These are phyloP conservation scores for Microbotryomycetes sp. DNA, from an alignment of 1,284 basidiomycete genomes.

Conservation along the genomic window DNA sequence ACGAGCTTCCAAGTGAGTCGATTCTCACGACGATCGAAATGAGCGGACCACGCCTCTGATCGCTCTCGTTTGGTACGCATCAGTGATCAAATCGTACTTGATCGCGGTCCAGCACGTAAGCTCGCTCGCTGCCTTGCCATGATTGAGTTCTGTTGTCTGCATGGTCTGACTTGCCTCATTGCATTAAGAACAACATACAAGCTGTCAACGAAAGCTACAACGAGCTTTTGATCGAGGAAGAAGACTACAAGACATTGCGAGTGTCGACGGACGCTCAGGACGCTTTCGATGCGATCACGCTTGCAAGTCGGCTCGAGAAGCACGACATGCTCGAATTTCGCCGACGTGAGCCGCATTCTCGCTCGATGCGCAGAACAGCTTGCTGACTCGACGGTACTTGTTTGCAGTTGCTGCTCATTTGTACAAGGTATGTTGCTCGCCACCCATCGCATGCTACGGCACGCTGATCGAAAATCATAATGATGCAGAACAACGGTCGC, in stretches of 20 bases:
- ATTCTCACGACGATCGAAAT: too few species aligned
- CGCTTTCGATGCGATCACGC: slow-evolving; percentile 87
- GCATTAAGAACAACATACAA: slow-evolving; percentile 74
- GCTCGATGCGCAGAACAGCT: too few species aligned
- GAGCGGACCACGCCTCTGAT: too few species aligned
- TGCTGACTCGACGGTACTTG: too few species aligned
- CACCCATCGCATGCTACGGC: too few species aligned
- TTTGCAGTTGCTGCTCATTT: slow-evolving; percentile 73
- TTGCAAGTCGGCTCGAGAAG: slow-evolving; percentile 79
- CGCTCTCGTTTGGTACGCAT: not conserved
- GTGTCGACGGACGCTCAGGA: slow-evolving; percentile 96
- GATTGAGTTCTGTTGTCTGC: not conserved
- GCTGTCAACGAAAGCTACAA: slow-evolving; percentile 98
- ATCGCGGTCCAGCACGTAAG: slow-evolving; percentile 89
- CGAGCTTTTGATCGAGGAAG: slow-evolving; percentile 93
- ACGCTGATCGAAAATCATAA: not conserved
- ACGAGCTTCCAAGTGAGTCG: slow-evolving; percentile 68
- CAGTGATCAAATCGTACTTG: slow-evolving; percentile 84
- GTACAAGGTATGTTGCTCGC: slow-evolving; percentile 68
- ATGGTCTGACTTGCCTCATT: slow-evolving; percentile 8
- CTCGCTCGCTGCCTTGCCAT: slow-evolving; percentile 28
- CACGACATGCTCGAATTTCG: slow-evolving; percentile 95
- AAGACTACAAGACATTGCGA: slow-evolving; percentile 93
- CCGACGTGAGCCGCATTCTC: slow-evolving; percentile 46
- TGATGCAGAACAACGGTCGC: slow-evolving; percentile 66